phyloP scores from a whole-genome alignment of 768 basidiomycete genomes.

The Xerocomellus intermedius region DNA sequence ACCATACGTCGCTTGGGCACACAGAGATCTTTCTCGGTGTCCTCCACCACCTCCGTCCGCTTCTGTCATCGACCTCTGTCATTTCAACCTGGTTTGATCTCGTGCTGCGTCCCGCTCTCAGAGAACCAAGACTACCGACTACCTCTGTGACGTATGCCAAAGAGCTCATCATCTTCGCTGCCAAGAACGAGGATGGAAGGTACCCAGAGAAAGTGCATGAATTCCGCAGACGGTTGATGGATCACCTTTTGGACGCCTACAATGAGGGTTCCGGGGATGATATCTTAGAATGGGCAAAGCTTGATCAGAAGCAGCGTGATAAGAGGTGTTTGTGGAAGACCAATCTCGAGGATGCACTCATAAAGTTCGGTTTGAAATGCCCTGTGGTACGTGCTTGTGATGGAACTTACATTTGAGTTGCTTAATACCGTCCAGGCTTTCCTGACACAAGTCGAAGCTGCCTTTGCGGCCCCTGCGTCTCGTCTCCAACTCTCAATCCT shows the following conservation, averaged over 20 bases:
- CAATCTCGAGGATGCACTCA: conserved; percentile 74
- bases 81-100: conserved; percentile 83
- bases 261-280: conserved; percentile 75
- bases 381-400: conserved; percentile 54
- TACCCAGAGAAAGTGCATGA: conserved; percentile 53
- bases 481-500: conserved; percentile 71
- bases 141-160: conserved; percentile 63
- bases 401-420: conserved; percentile 4
- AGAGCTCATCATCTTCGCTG: conserved; percentile 64
- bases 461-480: conserved; percentile 57
- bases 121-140: conserved; percentile 66
- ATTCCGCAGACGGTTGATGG: conserved; percentile 68
- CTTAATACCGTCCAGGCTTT: conserved; percentile 51
- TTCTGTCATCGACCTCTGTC: conserved; percentile 62
- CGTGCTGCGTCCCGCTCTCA: conserved; percentile 71
- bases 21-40: conserved; percentile 66
- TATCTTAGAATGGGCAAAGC: conserved; percentile 68
- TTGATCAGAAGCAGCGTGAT: conserved; percentile 61
- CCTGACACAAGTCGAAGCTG: conserved; percentile 61
- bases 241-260: conserved; percentile 72
- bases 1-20: conserved; percentile 61
- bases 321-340: conserved; percentile 67
- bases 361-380: conserved; percentile 58
- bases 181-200: conserved; percentile 46
- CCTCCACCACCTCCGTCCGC: conserved; percentile 58